These are phyloP conservation scores for Xylaria sp. DNA, from an alignment of 2,329 filamentous ascomycete genomes.

Conservation along the genomic window DNA sequence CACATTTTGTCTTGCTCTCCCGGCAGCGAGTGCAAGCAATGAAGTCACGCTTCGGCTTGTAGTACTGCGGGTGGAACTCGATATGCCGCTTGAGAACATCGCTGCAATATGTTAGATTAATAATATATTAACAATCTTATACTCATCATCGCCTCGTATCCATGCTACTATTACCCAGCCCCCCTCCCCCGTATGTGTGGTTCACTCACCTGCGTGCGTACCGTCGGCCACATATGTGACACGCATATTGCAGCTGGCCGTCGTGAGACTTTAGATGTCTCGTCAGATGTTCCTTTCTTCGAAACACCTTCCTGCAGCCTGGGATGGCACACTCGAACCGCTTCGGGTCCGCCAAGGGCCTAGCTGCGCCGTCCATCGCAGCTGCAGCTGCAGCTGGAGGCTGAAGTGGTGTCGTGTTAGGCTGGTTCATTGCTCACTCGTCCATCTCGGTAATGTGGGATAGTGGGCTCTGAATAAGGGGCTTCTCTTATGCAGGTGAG, in stretches of 20 bases:
- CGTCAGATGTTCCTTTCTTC: constrained; percentile 46
- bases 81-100: constrained; percentile 45
- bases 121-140: background rate
- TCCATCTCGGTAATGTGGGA: constrained; percentile 33
- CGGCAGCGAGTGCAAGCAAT: constrained; percentile 39
- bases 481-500: background rate
- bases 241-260: constrained; percentile 42
- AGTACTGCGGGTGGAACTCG: constrained; percentile 39
- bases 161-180: too few species aligned
- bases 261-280: constrained; percentile 45
- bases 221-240: constrained; percentile 43
- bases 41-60: constrained; percentile 36
- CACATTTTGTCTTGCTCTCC: constrained; percentile 42
- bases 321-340: constrained; percentile 41
- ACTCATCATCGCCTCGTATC: background rate
- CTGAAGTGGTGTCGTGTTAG: background rate
- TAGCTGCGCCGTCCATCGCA: constrained; percentile 6
- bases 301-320: constrained; percentile 43
- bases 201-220: constrained; percentile 44
- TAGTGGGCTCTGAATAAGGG: background rate
- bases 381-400: background rate
- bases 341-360: constrained; percentile 33
- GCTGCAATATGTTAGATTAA: constrained; percentile 29
- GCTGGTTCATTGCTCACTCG: constrained; percentile 19
- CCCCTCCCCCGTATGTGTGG: background rate